Evolutionary conservation across 352 stramenopile species (phyloP).

Genomic region (Pythium utonaiense): DNA sequence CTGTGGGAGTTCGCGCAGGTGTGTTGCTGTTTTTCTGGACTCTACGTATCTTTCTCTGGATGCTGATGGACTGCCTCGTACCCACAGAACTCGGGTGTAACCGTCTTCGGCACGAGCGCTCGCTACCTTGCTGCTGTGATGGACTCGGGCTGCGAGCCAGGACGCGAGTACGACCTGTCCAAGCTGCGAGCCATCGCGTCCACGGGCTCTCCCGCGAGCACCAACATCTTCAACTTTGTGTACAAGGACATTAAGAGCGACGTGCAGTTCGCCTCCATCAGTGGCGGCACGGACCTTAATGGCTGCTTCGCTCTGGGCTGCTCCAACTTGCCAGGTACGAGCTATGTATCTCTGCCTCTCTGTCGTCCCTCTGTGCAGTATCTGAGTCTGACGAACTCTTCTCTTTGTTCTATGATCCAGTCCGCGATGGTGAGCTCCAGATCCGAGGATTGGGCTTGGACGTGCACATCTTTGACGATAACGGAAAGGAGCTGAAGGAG

Average conservation of each 20-base stretch:
- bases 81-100: constrained; percentile 44
- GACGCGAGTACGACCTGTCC: constrained; percentile 60
- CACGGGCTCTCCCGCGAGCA: constrained; percentile 68
- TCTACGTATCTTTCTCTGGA: no score
- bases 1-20: constrained; percentile 65
- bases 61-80: not conserved
- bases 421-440: constrained; percentile 78
- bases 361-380: no score
- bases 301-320: constrained; percentile 75
- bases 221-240: constrained; percentile 82
- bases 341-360: not conserved
- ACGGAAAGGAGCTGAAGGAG: constrained; percentile 42
- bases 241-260: constrained; percentile 72
- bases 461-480: constrained; percentile 68
- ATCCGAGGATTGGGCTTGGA: constrained; percentile 77
- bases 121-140: constrained; percentile 72
- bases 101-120: constrained; percentile 73
- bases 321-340: constrained; percentile 56
- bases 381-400: not conserved
- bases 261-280: constrained; percentile 81
- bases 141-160: constrained; percentile 57
- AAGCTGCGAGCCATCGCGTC: constrained; percentile 66
- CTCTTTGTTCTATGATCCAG: constrained; percentile 6
- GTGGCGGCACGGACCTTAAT: constrained; percentile 81
- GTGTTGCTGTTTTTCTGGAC: not conserved